Evolutionary conservation across 306 rosid genomes (phyloP), one percentile per base, ranked within the genome.

Genomic region (Citrullus colocynthis): DNA sequence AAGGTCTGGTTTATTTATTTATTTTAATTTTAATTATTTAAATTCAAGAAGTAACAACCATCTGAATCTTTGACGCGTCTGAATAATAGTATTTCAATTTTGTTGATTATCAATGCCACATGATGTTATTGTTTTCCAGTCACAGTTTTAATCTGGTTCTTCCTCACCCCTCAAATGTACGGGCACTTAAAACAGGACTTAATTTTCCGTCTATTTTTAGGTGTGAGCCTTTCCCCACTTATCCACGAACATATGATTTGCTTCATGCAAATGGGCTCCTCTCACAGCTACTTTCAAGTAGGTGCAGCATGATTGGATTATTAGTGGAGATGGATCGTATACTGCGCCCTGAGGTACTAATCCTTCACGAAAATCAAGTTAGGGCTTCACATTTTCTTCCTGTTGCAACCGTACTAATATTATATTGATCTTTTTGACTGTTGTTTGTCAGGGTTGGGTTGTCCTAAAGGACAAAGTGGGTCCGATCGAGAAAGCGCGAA

Each of bases 191-290:
- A 32, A 63, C n/a, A n/a, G 18, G 6, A 36, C 41, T 52, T 18
- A 74, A 51, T 34, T 17, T 54, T 4, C 15, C 24, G 28, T 51
- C 49, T 34, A 7, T 10, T 74, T 74, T 49, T 54, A 96, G 99
- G 99, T 96, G 99, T 15, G 93, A 92, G 77, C 97, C 98, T 44
- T 96, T 96, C 87, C 99, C 99, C 44, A 96, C 96, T 79, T 92
- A 92, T 82, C 97, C 99, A 6, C 90, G 99, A 77, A 92, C 99
- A 80, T 96, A 96, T 78, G 99, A 96, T 81, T 39, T 96, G 88
- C 92, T 92, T 78, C 98, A 96, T 18, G 98, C 94, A 52, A 82
- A 89, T 81, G 98, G 93, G 77, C 97, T 96, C 30, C 85, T 96
- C 67, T 88, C 99, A 39, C 90, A 61, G 81, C 90, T 89, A 48